Evolutionary conservation across 2,329 filamentous ascomycete genomes (phyloP), one percentile per base, ranked within the genome.

Genomic region (Botryotinia globosa): DNA sequence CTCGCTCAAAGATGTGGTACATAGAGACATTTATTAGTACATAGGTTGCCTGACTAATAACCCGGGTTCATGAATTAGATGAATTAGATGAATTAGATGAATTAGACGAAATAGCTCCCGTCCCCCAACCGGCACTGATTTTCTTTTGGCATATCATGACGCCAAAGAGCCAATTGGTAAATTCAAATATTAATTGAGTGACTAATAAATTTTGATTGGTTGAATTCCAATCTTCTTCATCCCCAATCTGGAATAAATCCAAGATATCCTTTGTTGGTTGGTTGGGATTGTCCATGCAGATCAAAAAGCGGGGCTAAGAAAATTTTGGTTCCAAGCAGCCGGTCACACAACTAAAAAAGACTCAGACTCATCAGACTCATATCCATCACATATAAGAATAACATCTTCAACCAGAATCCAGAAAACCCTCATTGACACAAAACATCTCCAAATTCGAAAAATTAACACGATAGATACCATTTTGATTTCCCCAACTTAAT

Each of bases 401-500:
- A 44, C 56, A 64, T 12, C 61, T 45, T 29, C 18, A 25, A 56
- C n/a, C 37, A 51, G 48, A 54, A n/a, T 6, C 48, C 25, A 54
- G 48, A 25, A 29, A 67, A 66, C 20, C 34, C 64, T 54, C 10
- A 45, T 32, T 42, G 16, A 42, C 25, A 32, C 48, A 58, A 56
- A 32, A 42, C 37, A 44, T 42, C 37, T 68, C 20, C 48, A 56
- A 56, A 56, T 44, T 32, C 2, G n/a, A 54, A 42, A 22, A 51
- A 4, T 44, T 25, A 42, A 42, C 34, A 51, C 29, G 42, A 65
- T n/a, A 22, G 42, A 65, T n/a, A 22, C 39, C 12, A 72, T 72
- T 72, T 68, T 72, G 70, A 72, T 68, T 59, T 68, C 70, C 51
- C 39, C 39, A 72, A 67, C 62, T 51, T 72, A 58, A 68, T 75